Percentiles rank a stretch among this genome's conserved stretches.
These are phyloP conservation scores for Termitomyces heimii DNA, from an alignment of 768 basidiomycete genomes.

Conservation along the genomic window DNA sequence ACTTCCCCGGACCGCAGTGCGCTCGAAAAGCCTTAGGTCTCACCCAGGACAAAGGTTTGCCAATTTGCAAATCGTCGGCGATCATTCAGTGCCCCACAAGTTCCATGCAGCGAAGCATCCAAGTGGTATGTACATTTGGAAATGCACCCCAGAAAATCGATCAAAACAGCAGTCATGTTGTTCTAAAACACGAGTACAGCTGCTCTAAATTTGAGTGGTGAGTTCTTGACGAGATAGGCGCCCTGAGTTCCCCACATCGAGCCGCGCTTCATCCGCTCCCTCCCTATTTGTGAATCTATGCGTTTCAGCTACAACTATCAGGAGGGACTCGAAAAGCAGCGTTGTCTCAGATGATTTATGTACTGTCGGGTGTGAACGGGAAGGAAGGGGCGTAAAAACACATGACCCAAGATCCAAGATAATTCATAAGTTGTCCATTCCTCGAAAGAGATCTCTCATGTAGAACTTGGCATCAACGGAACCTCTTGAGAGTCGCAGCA, in stretches of 20 bases:
- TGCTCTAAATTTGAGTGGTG: neutral
- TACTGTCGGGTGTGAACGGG: neutral
- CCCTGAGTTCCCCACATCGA: neutral
- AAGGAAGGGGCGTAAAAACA: neutral
- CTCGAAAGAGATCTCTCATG: neutral
- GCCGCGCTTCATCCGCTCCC: no score
- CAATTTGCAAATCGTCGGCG: neutral
- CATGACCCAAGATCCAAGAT: neutral
- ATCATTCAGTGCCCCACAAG: neutral
- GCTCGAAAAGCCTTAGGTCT: neutral
- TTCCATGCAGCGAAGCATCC: neutral
- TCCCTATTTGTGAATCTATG: neutral
- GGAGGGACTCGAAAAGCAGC: neutral
- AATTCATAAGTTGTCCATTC: neutral
- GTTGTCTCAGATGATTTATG: neutral
- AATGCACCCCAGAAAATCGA: neutral
- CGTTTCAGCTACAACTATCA: neutral
- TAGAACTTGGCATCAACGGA: neutral
- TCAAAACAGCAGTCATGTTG: neutral
- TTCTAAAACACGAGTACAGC: neutral
- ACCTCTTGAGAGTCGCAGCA: neutral
- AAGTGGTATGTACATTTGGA: neutral
- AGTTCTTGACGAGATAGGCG: neutral
- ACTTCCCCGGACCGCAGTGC: neutral
- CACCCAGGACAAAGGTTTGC: neutral